These are phyloP conservation scores for Lignosus rhinocerotis DNA, from an alignment of 1,284 basidiomycete species.

Conservation along the genomic window DNA sequence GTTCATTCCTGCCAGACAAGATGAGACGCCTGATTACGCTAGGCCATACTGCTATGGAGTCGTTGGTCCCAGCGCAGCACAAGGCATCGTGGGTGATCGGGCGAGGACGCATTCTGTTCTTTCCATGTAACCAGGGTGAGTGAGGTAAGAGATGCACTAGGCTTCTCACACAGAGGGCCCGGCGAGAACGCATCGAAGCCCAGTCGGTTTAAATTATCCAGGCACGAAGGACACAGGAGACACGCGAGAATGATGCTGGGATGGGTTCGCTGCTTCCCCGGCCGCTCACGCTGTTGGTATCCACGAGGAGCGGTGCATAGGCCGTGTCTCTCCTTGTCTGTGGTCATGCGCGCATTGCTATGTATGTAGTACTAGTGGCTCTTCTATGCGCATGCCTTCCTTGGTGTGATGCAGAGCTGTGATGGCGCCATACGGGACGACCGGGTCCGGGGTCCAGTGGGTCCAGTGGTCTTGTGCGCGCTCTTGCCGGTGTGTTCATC, in stretches of 20 bases:
- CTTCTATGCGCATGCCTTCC: no score
- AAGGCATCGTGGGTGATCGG: conserved; percentile 20
- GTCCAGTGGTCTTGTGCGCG: background rate
- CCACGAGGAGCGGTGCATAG: background rate
- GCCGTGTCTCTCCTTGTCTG: background rate
- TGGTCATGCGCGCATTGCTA: no score
- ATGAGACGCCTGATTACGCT: conserved; percentile 10
- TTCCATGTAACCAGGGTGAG: conserved; percentile 30
- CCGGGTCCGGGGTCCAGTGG: background rate
- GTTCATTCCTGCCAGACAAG: background rate
- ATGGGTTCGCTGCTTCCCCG: conserved; percentile 9
- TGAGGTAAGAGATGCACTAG: conserved; percentile 25
- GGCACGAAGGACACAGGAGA: conserved; percentile 15
- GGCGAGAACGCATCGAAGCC: conserved; percentile 8
- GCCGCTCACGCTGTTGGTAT: conserved; percentile 4
- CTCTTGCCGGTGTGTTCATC: background rate
- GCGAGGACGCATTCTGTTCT: conserved; percentile 20
- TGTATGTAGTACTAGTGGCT: no score
- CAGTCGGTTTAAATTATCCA: conserved; percentile 11
- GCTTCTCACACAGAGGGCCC: conserved; percentile 11
- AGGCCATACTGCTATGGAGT: conserved; percentile 11
- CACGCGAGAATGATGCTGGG: conserved; percentile 20
- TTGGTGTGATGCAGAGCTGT: background rate
- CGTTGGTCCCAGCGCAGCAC: conserved; percentile 15
- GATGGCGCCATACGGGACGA: background rate